Evolutionary conservation across 768 basidiomycete species (phyloP).

Genomic region (Hygrophorus russula): DNA sequence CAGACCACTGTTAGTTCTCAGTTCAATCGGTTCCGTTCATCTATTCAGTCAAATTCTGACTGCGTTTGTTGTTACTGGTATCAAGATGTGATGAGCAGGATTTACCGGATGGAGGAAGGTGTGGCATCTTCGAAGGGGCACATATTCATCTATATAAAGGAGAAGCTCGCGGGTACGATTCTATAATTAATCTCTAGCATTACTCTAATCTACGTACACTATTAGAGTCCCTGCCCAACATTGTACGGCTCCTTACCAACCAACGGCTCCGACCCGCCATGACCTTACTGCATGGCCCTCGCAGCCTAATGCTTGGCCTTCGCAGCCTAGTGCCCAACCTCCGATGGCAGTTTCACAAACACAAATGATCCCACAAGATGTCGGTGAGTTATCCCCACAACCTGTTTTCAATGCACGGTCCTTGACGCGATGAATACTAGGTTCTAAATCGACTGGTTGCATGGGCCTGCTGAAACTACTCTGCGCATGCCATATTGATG

Average conservation of each 20-base stretch:
- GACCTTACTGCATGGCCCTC: not conserved
- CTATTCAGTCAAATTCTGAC: not conserved
- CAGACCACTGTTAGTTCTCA: constrained; percentile 3
- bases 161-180: constrained; percentile 3
- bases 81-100: constrained; percentile 6
- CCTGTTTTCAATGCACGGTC: not conserved
- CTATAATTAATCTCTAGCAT: not conserved
- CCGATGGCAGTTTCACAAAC: not conserved
- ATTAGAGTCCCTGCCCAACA: constrained; percentile 4
- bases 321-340: not conserved
- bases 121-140: constrained; percentile 3
- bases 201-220: not conserved
- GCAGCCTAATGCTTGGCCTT: not conserved
- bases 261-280: not conserved
- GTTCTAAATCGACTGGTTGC: not conserved
- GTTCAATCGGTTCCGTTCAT: no score
- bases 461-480: not conserved
- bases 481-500: not conserved
- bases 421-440: not conserved
- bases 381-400: not conserved
- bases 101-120: constrained; percentile 4
- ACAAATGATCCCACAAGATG: not conserved
- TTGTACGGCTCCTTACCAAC: constrained; percentile 4
- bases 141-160: constrained; percentile 5
- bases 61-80: not conserved